phyloP scores from a whole-genome alignment of 148 eudicot species.

The Vaccinium corymbosum region DNA sequence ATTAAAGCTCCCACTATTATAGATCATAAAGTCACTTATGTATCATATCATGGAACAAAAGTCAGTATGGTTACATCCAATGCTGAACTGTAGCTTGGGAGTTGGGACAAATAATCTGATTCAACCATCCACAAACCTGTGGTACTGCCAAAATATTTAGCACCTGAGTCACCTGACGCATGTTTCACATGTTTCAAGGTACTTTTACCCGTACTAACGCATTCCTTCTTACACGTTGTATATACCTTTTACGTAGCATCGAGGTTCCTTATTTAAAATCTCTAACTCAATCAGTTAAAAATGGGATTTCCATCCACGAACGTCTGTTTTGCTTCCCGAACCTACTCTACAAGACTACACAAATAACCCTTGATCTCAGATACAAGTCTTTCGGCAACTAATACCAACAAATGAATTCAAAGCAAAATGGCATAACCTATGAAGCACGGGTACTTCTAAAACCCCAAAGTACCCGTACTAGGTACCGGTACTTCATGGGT shows the following conservation, averaged over 20 bases:
- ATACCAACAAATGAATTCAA: neutral
- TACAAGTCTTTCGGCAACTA: neutral
- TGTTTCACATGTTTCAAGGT: neutral
- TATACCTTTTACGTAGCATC: neutral
- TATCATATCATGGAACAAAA: no score
- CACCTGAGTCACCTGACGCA: neutral
- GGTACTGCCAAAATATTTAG: no score
- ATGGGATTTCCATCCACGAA: neutral
- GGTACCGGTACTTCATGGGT: no score
- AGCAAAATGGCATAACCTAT: no score
- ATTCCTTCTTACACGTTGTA: neutral
- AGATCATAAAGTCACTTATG: no score
- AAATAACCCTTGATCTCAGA: neutral
- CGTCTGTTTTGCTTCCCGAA: neutral
- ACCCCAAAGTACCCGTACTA: no score
- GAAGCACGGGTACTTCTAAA: no score
- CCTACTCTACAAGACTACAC: neutral
- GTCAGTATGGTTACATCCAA: no score
- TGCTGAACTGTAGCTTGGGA: no score
- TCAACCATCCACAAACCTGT: no score
- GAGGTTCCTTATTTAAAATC: neutral
- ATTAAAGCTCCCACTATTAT: no score
- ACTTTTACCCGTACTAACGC: neutral
- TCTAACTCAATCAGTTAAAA: neutral
- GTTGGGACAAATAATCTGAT: no score